Evolutionary conservation across 192 early-diverging fungal genomes (phyloP), one percentile per base, ranked within the genome.

Genomic region (Linnemannia exigua): DNA sequence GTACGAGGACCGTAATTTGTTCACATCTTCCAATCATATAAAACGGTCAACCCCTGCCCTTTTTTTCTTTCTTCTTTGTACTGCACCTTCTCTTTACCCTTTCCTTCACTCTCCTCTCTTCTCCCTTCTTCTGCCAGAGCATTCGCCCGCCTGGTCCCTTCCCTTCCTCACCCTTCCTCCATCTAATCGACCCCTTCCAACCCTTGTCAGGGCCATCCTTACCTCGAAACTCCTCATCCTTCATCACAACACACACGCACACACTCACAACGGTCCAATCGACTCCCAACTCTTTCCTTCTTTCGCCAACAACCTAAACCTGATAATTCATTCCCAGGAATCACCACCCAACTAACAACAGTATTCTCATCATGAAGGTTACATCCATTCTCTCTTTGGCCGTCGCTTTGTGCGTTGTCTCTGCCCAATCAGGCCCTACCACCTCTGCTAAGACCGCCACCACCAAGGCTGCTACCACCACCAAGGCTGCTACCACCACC

Each of bases 361-460:
- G n/a, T n/a, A n/a, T n/a, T n/a, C n/a, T n/a, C 48, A 69, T 76
- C 37, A 86, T 86, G 84, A 86, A 86, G 78, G 58, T 86, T 71
- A 80, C 78, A 17, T 76, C 84, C 79, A 72, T 86, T 63, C 74
- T 86, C 38, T 76, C 84, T 28, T 31, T 86, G 77, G 78, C 75
- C 58, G 70, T 75, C 41, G 84, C 84, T 41, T 19, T 86, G 52
- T 71, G 78, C 70, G 70, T 80, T 47, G 74, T 86, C 19, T 72
- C 84, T 44, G 63, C 70, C 47, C 70, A 79, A n/a, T 74, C 77
- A 7, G 77, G 77, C 1, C 73, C 82, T 17, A 35, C 67, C 20
- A 22, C 16, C 33, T 7, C 67, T 12, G 1, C 33, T 5, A 74
- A 28, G 3, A 61, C 72, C 17, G 51, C 75, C 47, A 77, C 67